Evolutionary conservation across 2,329 filamentous ascomycete species (phyloP).

Genomic region (Colletotrichum musae): DNA sequence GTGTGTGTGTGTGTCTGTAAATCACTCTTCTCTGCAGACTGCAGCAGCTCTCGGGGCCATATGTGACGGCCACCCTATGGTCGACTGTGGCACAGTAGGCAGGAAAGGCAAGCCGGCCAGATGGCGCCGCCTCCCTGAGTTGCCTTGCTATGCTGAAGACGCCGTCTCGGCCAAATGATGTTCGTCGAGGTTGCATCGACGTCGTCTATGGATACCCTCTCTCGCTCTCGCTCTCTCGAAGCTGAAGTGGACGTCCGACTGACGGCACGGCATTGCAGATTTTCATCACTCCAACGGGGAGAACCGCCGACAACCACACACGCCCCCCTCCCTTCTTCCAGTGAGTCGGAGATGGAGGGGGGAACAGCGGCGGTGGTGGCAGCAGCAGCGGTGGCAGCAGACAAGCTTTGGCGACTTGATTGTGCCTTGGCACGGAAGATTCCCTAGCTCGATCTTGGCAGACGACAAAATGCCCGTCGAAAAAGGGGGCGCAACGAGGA

Average conservation of each 20-base stretch:
- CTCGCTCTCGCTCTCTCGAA: no score
- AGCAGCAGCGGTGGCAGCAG: background rate
- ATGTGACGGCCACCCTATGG: background rate
- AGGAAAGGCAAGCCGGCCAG: slow-evolving; percentile 15
- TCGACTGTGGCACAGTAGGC: slow-evolving; percentile 5
- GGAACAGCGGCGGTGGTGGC: no score
- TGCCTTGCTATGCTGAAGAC: background rate
- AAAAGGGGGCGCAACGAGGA: background rate
- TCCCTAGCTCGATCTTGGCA: slow-evolving; percentile 32
- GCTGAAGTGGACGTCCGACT: no score
- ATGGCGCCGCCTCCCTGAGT: slow-evolving; percentile 14
- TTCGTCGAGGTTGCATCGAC: background rate
- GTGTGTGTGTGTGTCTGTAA: background rate
- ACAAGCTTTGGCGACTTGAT: slow-evolving; percentile 39
- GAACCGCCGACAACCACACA: no score
- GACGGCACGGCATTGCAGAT: no score
- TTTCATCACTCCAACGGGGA: no score
- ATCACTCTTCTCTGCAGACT: background rate
- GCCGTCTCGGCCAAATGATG: slow-evolving; percentile 13
- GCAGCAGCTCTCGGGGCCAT: background rate
- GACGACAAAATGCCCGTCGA: background rate
- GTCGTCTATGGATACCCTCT: no score
- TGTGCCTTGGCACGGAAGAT: slow-evolving; percentile 31
- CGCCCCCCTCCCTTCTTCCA: background rate
- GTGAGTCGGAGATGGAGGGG: slow-evolving; percentile 9